These are phyloP conservation scores for Cymbidium sinense DNA, from an alignment of 106 monocot species.

Conservation along the genomic window DNA sequence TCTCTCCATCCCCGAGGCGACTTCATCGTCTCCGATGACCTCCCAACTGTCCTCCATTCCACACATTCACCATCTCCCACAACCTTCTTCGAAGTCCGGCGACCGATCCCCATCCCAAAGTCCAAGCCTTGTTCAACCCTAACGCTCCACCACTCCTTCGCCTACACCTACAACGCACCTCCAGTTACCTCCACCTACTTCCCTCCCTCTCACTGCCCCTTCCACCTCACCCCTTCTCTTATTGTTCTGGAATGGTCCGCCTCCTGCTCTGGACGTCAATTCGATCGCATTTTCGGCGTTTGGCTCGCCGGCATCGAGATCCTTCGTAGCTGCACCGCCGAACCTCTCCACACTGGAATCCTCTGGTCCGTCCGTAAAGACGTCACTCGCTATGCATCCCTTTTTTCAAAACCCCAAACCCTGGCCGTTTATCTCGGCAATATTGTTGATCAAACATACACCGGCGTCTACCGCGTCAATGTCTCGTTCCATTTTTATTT, in stretches of 20 bases:
- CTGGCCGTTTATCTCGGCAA: conserved; percentile 55
- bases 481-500: conserved; percentile 20
- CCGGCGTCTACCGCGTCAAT: conserved; percentile 24
- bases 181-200: conserved; percentile 35
- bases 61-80: conserved; percentile 20
- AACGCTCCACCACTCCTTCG: conserved; percentile 59
- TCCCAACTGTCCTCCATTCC: neutral
- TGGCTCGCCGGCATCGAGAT: conserved; percentile 56
- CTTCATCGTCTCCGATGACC: neutral
- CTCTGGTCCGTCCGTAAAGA: conserved; percentile 60
- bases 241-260: conserved; percentile 60
- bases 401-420: conserved; percentile 29
- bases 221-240: conserved; percentile 19
- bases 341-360: conserved; percentile 44
- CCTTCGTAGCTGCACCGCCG: conserved; percentile 57
- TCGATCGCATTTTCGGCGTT: conserved; percentile 60
- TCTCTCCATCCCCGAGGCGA: conserved; percentile 6
- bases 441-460: conserved; percentile 19
- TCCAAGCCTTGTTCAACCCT: conserved; percentile 24
- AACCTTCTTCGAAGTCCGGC: conserved; percentile 9
- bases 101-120: conserved; percentile 10
- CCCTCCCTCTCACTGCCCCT: conserved; percentile 23
- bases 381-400: conserved; percentile 43
- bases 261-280: conserved; percentile 52
- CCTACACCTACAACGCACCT: conserved; percentile 54